Base-by-base conservation (phyloP, 1,284 basidiomycete species). In the Xerocomus nothofagi region DNA sequence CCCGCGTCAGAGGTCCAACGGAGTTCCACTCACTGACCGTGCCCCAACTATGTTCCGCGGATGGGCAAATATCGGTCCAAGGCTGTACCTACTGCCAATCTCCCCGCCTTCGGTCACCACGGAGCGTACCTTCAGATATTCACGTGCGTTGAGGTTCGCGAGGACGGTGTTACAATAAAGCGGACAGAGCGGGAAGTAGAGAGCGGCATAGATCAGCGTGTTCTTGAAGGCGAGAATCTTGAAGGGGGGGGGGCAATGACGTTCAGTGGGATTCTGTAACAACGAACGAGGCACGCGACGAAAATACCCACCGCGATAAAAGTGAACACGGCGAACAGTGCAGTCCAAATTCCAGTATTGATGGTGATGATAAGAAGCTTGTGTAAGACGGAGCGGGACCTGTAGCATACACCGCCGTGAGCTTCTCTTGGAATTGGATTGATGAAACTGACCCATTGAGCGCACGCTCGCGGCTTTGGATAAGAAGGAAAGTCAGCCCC, bases 311-410 rank as follows among this genome's bases (percentile, higher is more conserved):
- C 50, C 5, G 40, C 1, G 14, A 59, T 20, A 15, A 57, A 39
- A n/a, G 44, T 44, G 11, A 44, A 14, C 5, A 43, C 17, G 10
- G 32, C 46, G 39, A 49, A 49, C 14, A 55, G 9, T 23, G 43
- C 47, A 11, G 48, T 54, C 55, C 51, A 57, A 14, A 48, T 23
- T 11, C 46, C 40, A 6, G 43, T 47, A 31, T 57, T 47, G 40
- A 57, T 39, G 7, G 57, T 54, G 37, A 49, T 27, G 32, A 59
- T 8, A 17, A 49, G 29, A 15, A 50, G 39, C 26, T 20, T 47
- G 21, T 47, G 46, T 5, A 54, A 21, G 6, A 47, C 0, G 17
- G 30, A 44, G 8, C 38, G 39, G 18, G 44, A 37, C 12, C 46
- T 48, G 17, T 26, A 41, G 18, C 21, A 30, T 30, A 34, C 11